Base-by-base conservation (phyloP, 2,329 filamentous ascomycete genomes). In the Lachnellula hyalina region DNA sequence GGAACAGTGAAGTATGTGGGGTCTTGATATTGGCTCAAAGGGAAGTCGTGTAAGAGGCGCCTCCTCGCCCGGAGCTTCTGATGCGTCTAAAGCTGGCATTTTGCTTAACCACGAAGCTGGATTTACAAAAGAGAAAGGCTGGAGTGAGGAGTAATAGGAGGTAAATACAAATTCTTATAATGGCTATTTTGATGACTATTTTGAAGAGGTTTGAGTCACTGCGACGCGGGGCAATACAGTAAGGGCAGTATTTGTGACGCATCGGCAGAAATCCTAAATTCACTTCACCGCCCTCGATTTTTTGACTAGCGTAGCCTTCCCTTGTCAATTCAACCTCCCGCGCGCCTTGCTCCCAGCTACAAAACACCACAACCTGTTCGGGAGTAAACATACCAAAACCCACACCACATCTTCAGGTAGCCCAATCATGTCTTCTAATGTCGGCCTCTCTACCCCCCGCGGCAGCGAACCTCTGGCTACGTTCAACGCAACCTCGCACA, bases 381-480 rank as follows among this genome's bases (percentile, higher is more conserved):
- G 25, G 8, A n/a, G 28, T 6, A 11, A 45, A 28, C 36, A 34
- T 45, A 17, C 25, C n/a, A 35, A 4, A 6, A 11, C 9, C 14
- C 15, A 11, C 47, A n/a, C 4, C 21, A 40, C 67, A 35, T 65
- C 46, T 53, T 52, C 47, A 21, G 3, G 5, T 5, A 38, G 14
- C 14, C n/a, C 63, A 77, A 17, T 82, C 80, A 97, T 97, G 94
- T 94, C 92, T 57, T 91, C 94, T 63, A 99, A 99, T 76, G 94
- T 99, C 68, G 95, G 94, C 55, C 90, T 99, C 66, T 85, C 87
- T 54, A 99, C 94, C 4, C 94, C 94, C 3, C 87, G 94, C 67
- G 94, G 94, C 63, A 96, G 89, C 70, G 94, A 47, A 99, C 94
- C 54, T 97, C 93, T 1, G 94, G 94, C 70, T 97, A 97, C 71